These are phyloP conservation scores for Linnemannia schmuckeri DNA, from an alignment of 192 early-diverging fungal genomes.

Conservation along the genomic window DNA sequence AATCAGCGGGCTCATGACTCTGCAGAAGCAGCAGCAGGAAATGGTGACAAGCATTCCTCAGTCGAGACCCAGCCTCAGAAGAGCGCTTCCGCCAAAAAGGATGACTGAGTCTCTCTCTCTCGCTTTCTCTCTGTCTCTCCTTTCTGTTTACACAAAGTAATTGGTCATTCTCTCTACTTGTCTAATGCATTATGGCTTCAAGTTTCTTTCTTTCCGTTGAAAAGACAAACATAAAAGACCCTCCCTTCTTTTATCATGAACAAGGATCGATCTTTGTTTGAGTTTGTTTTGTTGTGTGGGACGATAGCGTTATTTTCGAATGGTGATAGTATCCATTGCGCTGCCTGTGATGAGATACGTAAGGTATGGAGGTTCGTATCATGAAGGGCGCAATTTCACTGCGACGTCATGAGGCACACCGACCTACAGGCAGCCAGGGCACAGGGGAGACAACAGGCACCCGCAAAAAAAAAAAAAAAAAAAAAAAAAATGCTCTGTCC, in stretches of 20 bases:
- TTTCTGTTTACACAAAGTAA: not conserved
- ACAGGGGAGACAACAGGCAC: not conserved
- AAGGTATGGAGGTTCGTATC: not conserved
- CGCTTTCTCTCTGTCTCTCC: too few species aligned
- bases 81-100: slow-evolving; percentile 45
- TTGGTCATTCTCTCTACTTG: not conserved
- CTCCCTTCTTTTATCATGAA: not conserved
- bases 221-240: not conserved
- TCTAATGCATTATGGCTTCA: not conserved
- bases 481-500: too few species aligned
- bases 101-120: slow-evolving; percentile 9
- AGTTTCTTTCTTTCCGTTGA: not conserved
- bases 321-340: not conserved
- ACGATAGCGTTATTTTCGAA: too few species aligned
- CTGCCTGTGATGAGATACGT: not conserved
- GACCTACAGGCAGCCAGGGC: not conserved
- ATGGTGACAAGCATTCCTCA: not conserved
- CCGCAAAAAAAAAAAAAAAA: not conserved
- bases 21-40: slow-evolving; percentile 13
- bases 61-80: not conserved
- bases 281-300: too few species aligned
- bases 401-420: not conserved
- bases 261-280: not conserved
- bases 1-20: slow-evolving; percentile 34
- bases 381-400: not conserved